Evolutionary conservation across 768 basidiomycete genomes (phyloP), one percentile per base, ranked within the genome.

Genomic region (Mrakia hoshinonis): DNA sequence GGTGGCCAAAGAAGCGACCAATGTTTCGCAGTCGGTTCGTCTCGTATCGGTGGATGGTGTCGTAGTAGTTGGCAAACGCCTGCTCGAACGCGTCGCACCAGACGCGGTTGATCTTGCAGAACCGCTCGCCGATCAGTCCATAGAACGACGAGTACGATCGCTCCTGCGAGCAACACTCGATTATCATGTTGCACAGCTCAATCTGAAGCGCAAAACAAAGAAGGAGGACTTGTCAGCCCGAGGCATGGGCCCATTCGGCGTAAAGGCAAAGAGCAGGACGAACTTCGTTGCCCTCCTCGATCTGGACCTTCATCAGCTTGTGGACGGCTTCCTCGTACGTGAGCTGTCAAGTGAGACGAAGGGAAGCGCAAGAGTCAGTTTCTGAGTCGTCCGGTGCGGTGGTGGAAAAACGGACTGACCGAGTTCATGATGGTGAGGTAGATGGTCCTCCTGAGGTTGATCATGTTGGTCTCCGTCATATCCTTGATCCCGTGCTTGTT

Each of bases 161-260:
- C 79, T 98, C 96, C 82, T 99, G 96, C 1, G 96, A 98, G 79
- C 96, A 98, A 89, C 96, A 99, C 77, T 98, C 95, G 80, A 99
- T 90, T 74, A 99, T 86, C 96, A 99, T 99, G 83, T 98, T 97
- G 79, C 91, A 86, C 70, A 99, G 81, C 79, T 97, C 95, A 75
- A 92, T 89, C 92, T 96, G 76, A 58, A n/a, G 7, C 29, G 20
- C 69, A 4, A 7, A 36, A 22, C 9, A 26, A 34, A 39, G 58
- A 29, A 61, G 58, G 20, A 47, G 34, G 38, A 31, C 18, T 18
- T 7, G 58, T 38, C 31, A 20, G 13, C 11, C 1, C 1, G 9
- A 3, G 31, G 60, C 67, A 24, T 64, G 36, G 1, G 24, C 2
- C 31, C 20, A 2, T 20, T 31, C 36, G 36, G 2, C 4, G 62